A percentile compares a stretch with the other conserved stretches of the same genome.
Evolutionary conservation across 208 protist genomes (phyloP).

Genomic region (Wallacemonas collosoma): DNA sequence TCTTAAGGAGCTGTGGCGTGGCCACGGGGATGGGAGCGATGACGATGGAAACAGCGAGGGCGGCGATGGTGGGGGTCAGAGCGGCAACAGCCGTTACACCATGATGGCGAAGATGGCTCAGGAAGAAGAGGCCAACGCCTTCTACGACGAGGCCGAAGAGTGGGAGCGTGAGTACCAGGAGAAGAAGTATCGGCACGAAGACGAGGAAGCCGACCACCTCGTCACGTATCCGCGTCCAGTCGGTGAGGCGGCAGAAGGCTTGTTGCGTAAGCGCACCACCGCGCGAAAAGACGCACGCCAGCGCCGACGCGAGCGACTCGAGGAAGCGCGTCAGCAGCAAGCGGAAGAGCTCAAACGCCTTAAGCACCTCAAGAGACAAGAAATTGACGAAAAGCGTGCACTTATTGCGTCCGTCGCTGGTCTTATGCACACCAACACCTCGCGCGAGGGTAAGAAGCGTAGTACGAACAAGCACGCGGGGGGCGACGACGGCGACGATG

Average conservation of each 20-base stretch:
- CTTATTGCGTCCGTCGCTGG: conserved; percentile 85
- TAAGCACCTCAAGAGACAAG: conserved; percentile 88
- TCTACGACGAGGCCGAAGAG: conserved; percentile 80
- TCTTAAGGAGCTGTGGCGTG: conserved; percentile 63
- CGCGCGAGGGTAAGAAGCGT: conserved; percentile 14
- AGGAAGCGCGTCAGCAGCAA: conserved; percentile 65
- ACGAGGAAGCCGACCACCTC: conserved; percentile 50
- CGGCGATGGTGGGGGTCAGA: conserved; percentile 17
- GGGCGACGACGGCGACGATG: conserved; percentile 30
- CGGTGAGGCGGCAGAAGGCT: conserved; percentile 63
- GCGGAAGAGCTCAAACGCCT: conserved; percentile 88
- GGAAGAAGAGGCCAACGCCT: conserved; percentile 81
- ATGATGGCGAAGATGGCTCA: conserved; percentile 64
- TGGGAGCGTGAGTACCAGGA: conserved; percentile 90
- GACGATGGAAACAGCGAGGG: conserved; percentile 19
- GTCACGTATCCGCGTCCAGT: conserved; percentile 83
- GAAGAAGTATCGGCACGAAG: conserved; percentile 86
- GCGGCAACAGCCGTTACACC: conserved; percentile 36
- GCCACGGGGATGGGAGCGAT: conserved; percentile 14
- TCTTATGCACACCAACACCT: conserved; percentile 21
- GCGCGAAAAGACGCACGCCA: conserved; percentile 80
- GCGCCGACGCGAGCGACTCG: conserved; percentile 72
- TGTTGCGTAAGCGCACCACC: conserved; percentile 72
- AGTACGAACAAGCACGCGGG: conserved; percentile 23
- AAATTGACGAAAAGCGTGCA: conserved; percentile 83